phyloP scores from a whole-genome alignment of 1,284 basidiomycete genomes.

The Cronartium quercuum region DNA sequence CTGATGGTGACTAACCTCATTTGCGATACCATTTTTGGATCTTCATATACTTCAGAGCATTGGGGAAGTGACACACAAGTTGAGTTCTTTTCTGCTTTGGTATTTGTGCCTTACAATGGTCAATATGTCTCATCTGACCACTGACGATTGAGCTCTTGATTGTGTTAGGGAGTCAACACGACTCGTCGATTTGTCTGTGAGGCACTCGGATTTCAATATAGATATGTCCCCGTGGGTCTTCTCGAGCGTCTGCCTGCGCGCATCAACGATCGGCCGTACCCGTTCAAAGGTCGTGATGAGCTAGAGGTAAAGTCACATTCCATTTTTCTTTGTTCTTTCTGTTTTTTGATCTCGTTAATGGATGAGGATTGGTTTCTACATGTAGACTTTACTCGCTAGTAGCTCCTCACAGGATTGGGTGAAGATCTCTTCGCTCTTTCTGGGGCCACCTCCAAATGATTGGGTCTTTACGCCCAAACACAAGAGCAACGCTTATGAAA shows the following conservation, averaged over 20 bases:
- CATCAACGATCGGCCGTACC: slow-evolving; percentile 83
- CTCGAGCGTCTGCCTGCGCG: slow-evolving; percentile 53
- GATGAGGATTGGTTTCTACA: not conserved
- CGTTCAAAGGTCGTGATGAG: slow-evolving; percentile 66
- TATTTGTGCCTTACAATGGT: too few species aligned
- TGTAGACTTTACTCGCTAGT: slow-evolving; percentile 71
- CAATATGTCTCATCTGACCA: too few species aligned
- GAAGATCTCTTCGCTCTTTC: slow-evolving; percentile 89
- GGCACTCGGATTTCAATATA: not conserved
- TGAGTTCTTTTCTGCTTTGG: not conserved
- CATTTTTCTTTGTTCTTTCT: not conserved
- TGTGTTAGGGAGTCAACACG: slow-evolving; percentile 68
- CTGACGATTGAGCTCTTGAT: too few species aligned
- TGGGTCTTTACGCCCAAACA: slow-evolving; percentile 65
- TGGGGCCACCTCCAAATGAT: slow-evolving; percentile 61
- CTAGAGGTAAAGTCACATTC: slow-evolving; percentile 50
- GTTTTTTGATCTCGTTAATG: not conserved
- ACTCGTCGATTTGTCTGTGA: slow-evolving; percentile 75
- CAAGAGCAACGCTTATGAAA: slow-evolving; percentile 61
- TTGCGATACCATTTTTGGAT: slow-evolving; percentile 50
- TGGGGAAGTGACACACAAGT: slow-evolving; percentile 41
- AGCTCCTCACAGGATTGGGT: slow-evolving; percentile 85
- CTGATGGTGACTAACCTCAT: not conserved
- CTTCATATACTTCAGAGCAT: slow-evolving; percentile 45
- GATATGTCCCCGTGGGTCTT: slow-evolving; percentile 4